Conservation (phyloP, 345 rosid genomes). For the Linum tenue region DNA sequence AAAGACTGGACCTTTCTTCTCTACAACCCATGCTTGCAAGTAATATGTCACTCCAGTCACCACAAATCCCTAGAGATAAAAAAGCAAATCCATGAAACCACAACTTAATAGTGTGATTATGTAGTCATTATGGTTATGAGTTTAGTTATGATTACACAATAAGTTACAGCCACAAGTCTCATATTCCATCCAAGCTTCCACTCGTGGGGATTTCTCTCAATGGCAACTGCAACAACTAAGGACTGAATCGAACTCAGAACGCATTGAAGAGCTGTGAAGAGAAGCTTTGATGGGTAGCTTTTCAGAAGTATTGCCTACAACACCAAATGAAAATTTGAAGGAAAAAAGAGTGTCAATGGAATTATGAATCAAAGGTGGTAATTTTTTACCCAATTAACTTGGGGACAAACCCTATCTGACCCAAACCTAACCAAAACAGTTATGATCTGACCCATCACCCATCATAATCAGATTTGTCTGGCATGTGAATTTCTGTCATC, state of each 20-base stretch:
- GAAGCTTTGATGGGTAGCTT: slow-evolving; percentile 72
- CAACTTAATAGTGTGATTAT: not conserved
- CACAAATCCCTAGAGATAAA: slow-evolving; percentile 51
- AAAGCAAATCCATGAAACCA: too few species aligned
- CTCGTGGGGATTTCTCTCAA: slow-evolving; percentile 55
- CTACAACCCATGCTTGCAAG: slow-evolving; percentile 86
- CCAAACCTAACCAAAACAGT: too few species aligned
- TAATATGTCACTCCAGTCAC: slow-evolving; percentile 83
- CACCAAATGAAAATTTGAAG: not conserved
- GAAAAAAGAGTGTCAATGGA: not conserved
- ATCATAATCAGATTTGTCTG: too few species aligned
- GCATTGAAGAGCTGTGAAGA: slow-evolving; percentile 70
- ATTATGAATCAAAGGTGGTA: too few species aligned
- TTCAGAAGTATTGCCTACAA: slow-evolving; percentile 51
- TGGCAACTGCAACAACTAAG: slow-evolving; percentile 59
- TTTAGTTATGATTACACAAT: slow-evolving; percentile 42
- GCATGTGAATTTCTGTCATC: too few species aligned
- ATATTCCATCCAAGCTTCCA: slow-evolving; percentile 86
- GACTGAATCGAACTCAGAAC: slow-evolving; percentile 67
- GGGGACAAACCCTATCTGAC: too few species aligned
- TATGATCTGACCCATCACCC: too few species aligned
- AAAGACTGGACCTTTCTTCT: slow-evolving; percentile 85
- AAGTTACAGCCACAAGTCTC: slow-evolving; percentile 62
- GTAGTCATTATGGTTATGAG: not conserved
- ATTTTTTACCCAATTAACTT: too few species aligned